A percentile compares a stretch with the other conserved stretches of the same genome.
phyloP scores from a whole-genome alignment of 495 filamentous ascomycete genomes.

The Xeromyces bisporus region DNA sequence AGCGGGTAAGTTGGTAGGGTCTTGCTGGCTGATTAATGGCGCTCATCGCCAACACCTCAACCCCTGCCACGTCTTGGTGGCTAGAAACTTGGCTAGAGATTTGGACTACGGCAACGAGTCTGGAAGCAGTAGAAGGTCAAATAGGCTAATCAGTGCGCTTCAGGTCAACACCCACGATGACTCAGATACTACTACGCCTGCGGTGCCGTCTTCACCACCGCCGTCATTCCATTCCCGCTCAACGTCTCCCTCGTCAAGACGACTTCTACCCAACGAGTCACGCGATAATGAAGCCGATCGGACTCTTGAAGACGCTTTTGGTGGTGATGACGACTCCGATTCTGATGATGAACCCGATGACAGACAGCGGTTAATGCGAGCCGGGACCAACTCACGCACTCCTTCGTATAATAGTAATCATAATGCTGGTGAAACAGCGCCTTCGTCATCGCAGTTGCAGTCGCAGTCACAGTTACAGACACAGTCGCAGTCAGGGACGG shows the following conservation, averaged over 20 bases:
- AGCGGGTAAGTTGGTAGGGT: conserved; percentile 53
- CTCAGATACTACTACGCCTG: conserved; percentile 26
- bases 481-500: conserved; percentile 2
- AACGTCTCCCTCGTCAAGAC: conserved; percentile 49
- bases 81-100: too few relatives aligned
- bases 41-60: too few relatives aligned
- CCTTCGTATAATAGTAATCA: conserved; percentile 14
- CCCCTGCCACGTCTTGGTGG: too few relatives aligned
- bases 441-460: too few relatives aligned
- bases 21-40: conserved; percentile 8
- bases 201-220: conserved; percentile 68
- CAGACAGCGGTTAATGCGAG: conserved; percentile 68
- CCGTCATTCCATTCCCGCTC: conserved; percentile 84
- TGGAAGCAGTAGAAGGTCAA: too few relatives aligned
- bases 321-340: conserved; percentile 49
- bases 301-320: conserved; percentile 81
- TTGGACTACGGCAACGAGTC: too few relatives aligned
- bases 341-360: conserved; percentile 63
- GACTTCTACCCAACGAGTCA: conserved; percentile 37
- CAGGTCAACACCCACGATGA: conserved; percentile 39
- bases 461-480: conserved; percentile 15
- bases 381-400: conserved; percentile 31
- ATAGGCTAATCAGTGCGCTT: too few relatives aligned
- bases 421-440: conserved; percentile 10
- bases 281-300: conserved; percentile 44